Base-by-base conservation (phyloP, 2,329 filamentous ascomycete genomes). In the Pseudogymnoascus sp. region DNA sequence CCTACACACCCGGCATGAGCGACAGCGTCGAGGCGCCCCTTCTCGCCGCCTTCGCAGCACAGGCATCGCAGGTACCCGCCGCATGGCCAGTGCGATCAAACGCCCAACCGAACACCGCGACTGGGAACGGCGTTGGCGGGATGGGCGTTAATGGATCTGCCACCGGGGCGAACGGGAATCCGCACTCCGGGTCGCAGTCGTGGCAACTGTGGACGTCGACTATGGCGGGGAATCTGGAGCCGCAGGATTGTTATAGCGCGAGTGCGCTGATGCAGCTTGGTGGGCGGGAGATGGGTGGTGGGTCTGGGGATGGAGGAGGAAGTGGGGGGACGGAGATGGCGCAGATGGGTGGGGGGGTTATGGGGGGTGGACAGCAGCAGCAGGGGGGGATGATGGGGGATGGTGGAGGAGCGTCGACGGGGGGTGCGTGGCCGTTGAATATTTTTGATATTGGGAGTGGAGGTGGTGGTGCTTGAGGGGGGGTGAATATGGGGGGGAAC, bases 51-150 rank as follows among this genome's bases (percentile, higher is more conserved):
- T 71, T 71, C 21, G 68, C 69, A n/a, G 62, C 67, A 3, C 69
- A 71, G 60, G 68, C 68, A 21, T 66, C 68, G 16, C 72, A 73
- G 64, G 77, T 78, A 36, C 77, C 78, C 23, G 62, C 67, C 13
- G 69, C 67, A 67, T 23, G 65, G 68, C 2, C 63, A 63, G 51
- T 64, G 37, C 39, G 57, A n/a, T 39, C 67, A 21, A 37, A 66
- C 28, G 28, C 65, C 19, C 64, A 63, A 11, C 45, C 21, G 19
- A 61, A 43, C 10, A 57, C 51, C 28, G 51, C n/a, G 2, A 57
- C 51, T 2, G 51, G 51, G 48, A 54, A 54, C 8, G 25, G 48
- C 25, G 48, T 31, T 11, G 51, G 51, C 2, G 43, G 43, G 43
- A 48, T 48, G 11, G 43, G 43, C 7, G 19, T 34, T 13, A 36